A percentile compares a stretch with the other conserved stretches of the same genome.
phyloP scores from a whole-genome alignment of 345 rosid genomes.

The Odontarrhena argentea region DNA sequence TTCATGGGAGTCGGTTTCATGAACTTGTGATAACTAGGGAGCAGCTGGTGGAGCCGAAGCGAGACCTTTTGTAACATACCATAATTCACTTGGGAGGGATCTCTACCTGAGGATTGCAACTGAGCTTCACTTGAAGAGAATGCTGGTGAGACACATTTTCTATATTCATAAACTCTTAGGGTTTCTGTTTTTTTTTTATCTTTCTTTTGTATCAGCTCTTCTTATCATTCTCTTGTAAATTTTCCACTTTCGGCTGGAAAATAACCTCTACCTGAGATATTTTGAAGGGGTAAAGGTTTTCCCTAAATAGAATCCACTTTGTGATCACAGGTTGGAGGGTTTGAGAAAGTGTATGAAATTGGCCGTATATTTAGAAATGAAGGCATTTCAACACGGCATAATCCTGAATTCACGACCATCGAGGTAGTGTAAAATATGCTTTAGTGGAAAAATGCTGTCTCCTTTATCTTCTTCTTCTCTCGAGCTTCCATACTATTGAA shows the following conservation, averaged over 20 bases:
- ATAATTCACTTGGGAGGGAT: constrained; percentile 92
- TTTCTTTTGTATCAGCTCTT: constrained; percentile 25
- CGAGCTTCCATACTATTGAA: constrained; percentile 24
- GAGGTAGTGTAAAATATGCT: constrained; percentile 60
- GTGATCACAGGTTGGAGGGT: constrained; percentile 87
- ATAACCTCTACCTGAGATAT: constrained; percentile 10
- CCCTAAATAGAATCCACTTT: constrained; percentile 20
- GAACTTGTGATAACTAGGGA: constrained; percentile 63
- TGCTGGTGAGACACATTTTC: constrained; percentile 62
- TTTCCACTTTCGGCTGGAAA: not conserved
- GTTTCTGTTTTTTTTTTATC: constrained; percentile 8
- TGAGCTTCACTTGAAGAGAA: constrained; percentile 95
- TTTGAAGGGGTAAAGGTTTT: not conserved
- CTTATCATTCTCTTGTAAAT: constrained; percentile 21
- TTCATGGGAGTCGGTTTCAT: constrained; percentile 41
- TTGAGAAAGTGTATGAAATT: constrained; percentile 94
- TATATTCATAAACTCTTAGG: not conserved
- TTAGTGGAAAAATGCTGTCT: not conserved
- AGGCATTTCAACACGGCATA: constrained; percentile 96
- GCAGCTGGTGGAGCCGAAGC: constrained; percentile 99
- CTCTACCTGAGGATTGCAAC: constrained; percentile 94
- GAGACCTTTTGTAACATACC: constrained; percentile 88
- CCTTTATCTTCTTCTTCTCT: constrained; percentile 13
- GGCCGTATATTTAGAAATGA: constrained; percentile 97
- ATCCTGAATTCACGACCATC: constrained; percentile 97